Conservation (phyloP, 257 asterid species). For the Jasminum sambac region DNA sequence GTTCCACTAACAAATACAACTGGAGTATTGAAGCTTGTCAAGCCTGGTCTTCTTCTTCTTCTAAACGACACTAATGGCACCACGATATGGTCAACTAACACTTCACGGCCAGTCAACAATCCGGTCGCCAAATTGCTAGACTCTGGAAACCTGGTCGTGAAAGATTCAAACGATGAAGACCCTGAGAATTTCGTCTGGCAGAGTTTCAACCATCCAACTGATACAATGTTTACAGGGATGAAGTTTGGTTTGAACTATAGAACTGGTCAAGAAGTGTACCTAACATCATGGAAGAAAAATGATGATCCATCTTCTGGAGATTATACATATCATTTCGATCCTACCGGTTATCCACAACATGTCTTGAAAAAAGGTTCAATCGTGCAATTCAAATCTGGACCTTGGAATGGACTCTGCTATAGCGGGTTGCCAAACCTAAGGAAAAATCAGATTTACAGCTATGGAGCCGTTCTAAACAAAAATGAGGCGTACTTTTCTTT, state of each 20-base stretch:
- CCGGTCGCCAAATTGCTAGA: slow-evolving; percentile 1
- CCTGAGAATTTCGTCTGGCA: slow-evolving; percentile 31
- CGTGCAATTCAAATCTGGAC: slow-evolving; percentile 32
- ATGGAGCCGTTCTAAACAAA: slow-evolving; percentile 6
- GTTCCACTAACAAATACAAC: slow-evolving; percentile 6
- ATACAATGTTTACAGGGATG: slow-evolving; percentile 23
- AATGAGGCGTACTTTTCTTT: slow-evolving; percentile 32
- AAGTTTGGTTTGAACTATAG: slow-evolving; percentile 33
- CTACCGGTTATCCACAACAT: slow-evolving; percentile 38
- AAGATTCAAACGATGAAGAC: slow-evolving; percentile 13
- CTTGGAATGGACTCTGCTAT: slow-evolving; percentile 52
- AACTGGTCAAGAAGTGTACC: slow-evolving; percentile 20
- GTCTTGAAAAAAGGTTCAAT: slow-evolving; percentile 1
- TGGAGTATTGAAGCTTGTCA: background rate
- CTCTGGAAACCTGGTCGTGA: slow-evolving; percentile 38
- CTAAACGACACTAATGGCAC: slow-evolving; percentile 5
- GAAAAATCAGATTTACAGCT: background rate
- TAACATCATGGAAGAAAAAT: slow-evolving; percentile 36
- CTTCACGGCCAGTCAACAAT: background rate
- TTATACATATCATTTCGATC: slow-evolving; percentile 24
- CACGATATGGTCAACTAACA: slow-evolving; percentile 19
- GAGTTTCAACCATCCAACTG: slow-evolving; percentile 33
- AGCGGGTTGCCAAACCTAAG: slow-evolving; percentile 32
- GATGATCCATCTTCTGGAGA: slow-evolving; percentile 50
- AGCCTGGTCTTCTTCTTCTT: slow-evolving; percentile 7